These are phyloP conservation scores for Fusarium armeniacum DNA, from an alignment of 2,329 filamentous ascomycete species.

Conservation along the genomic window DNA sequence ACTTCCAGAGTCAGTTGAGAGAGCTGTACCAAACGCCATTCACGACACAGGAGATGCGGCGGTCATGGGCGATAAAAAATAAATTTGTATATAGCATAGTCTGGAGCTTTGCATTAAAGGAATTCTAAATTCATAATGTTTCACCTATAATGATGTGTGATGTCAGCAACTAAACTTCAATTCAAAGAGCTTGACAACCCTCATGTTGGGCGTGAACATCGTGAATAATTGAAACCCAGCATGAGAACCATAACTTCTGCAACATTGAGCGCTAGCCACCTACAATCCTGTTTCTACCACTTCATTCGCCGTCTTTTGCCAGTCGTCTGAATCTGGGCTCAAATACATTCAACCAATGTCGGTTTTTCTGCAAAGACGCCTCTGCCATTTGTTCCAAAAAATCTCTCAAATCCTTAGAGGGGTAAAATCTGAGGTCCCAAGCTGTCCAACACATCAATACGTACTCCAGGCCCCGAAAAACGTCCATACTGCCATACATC, in stretches of 20 bases:
- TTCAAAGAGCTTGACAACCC: background rate
- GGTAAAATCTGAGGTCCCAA: constrained; percentile 9
- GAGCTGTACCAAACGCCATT: constrained; percentile 41
- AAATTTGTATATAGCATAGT: background rate
- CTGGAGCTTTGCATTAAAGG: background rate
- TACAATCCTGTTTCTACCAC: background rate
- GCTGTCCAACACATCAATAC: constrained; percentile 7
- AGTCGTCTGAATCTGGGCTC: constrained; percentile 8
- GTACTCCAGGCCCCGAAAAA: background rate
- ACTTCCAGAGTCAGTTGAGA: constrained; percentile 44
- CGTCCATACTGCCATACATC: constrained; percentile 13
- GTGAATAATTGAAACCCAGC: background rate
- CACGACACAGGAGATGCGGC: constrained; percentile 42
- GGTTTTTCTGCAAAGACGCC: background rate
- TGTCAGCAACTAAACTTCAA: background rate
- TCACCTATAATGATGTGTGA: too few relatives aligned
- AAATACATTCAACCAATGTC: constrained; percentile 8
- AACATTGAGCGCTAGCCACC: background rate
- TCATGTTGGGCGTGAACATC: background rate
- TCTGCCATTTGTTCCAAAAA: constrained; percentile 19
- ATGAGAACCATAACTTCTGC: background rate
- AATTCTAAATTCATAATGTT: too few relatives aligned
- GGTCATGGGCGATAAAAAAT: constrained; percentile 27
- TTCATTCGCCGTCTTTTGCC: background rate
- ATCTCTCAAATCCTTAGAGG: background rate